Evolutionary conservation across 495 filamentous ascomycete species (phyloP).

Genomic region (Aspergillus egyptiacus): DNA sequence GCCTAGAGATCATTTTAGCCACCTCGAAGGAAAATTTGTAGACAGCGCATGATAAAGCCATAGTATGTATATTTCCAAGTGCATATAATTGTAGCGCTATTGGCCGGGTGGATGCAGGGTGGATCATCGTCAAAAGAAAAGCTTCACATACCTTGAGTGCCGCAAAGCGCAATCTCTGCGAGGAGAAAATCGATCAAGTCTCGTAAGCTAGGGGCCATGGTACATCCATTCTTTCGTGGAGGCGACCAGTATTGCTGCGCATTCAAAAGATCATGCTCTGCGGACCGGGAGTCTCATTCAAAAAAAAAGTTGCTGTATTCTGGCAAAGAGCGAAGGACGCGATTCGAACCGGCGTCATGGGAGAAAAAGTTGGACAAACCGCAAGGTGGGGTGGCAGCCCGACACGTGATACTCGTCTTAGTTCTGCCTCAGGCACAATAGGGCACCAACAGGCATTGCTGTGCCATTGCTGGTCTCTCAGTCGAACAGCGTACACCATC

Average conservation of each 20-base stretch:
- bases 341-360: conserved; percentile 35
- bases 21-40: not conserved
- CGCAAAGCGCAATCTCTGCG: conserved; percentile 63
- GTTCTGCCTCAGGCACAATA: conserved; percentile 1
- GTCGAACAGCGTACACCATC: too few relatives aligned
- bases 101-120: conserved; percentile 11
- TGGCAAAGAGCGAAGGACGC: conserved; percentile 18
- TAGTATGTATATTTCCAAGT: not conserved
- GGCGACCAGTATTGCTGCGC: not conserved
- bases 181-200: conserved; percentile 66
- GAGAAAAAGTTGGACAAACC: conserved; percentile 9
- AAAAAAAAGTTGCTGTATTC: conserved; percentile 1
- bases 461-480: too few relatives aligned
- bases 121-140: conserved; percentile 13
- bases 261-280: not conserved
- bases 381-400: conserved; percentile 1
- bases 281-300: not conserved
- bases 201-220: conserved; percentile 62
- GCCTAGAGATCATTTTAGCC: conserved; percentile 26
- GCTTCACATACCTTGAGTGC: conserved; percentile 59
- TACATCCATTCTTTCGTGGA: conserved; percentile 18
- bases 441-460: too few relatives aligned
- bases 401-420: conserved; percentile 10
- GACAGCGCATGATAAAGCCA: not conserved
- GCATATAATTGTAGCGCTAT: not conserved